phyloP scores from a whole-genome alignment of 495 filamentous ascomycete species.

The Daldinia vernicosa region DNA sequence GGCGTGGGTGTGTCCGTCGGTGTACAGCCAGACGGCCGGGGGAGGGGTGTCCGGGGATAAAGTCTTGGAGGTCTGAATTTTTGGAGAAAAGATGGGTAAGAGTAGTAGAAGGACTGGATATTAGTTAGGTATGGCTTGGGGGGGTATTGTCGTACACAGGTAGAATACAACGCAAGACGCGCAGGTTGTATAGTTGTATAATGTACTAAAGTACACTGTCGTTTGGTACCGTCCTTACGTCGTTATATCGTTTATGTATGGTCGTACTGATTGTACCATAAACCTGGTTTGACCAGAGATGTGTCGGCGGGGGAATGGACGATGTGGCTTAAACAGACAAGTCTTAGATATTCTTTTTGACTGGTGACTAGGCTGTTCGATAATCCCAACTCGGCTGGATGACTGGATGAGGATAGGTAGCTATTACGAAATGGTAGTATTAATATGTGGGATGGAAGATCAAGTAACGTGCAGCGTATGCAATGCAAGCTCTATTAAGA shows the following conservation, averaged over 20 bases:
- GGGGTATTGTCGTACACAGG: conserved; percentile 34
- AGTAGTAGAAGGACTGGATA: conserved; percentile 16
- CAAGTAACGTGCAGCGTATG: conserved; percentile 39
- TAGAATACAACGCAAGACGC: background rate
- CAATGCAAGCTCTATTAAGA: conserved; percentile 29
- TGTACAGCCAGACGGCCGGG: conserved; percentile 34
- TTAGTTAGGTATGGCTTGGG: conserved; percentile 23
- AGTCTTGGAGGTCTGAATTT: conserved; percentile 27
- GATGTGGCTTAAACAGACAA: conserved; percentile 38
- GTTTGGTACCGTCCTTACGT: background rate
- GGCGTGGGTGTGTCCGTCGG: conserved; percentile 33
- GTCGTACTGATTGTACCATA: conserved; percentile 17
- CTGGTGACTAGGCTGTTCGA: conserved; percentile 27
- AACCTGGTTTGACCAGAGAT: conserved; percentile 27
- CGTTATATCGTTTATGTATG: background rate
- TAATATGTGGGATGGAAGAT: conserved; percentile 40
- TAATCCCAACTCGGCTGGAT: conserved; percentile 30
- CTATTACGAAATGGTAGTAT: conserved; percentile 36
- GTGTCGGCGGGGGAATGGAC: conserved; percentile 34
- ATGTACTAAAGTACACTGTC: background rate
- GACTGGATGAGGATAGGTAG: conserved; percentile 13
- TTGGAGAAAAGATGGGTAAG: conserved; percentile 27
- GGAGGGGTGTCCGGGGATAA: conserved; percentile 39
- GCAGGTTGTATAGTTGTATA: background rate
- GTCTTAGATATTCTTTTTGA: conserved; percentile 31